A percentile compares a stretch with the other conserved stretches of the same genome.
These are phyloP conservation scores for Pistacia atlantica DNA, from an alignment of 345 rosid genomes.

Conservation along the genomic window DNA sequence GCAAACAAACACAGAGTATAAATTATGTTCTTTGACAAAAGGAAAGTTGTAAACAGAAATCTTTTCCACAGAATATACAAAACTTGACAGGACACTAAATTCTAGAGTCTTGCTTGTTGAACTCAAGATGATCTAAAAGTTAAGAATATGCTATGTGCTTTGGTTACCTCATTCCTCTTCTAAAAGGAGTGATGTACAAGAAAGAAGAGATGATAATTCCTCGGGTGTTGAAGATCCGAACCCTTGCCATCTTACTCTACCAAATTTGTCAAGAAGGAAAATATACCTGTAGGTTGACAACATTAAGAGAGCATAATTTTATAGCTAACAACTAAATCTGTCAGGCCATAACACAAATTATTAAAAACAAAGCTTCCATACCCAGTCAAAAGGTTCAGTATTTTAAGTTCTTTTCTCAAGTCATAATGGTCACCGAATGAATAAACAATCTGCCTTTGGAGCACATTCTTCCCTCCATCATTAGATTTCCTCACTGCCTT, in stretches of 20 bases:
- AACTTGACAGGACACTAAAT: not conserved
- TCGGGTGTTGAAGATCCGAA: conserved; percentile 70
- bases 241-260: conserved; percentile 96
- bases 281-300: conserved; percentile 51
- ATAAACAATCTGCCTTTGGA: conserved; percentile 69
- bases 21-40: not conserved
- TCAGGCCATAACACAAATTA: not conserved
- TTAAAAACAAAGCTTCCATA: conserved; percentile 29
- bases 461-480: conserved; percentile 36
- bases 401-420: conserved; percentile 79
- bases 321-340: not conserved
- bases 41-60: not conserved
- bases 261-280: conserved; percentile 69
- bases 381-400: conserved; percentile 96
- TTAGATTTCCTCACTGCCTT: conserved; percentile 59
- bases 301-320: not conserved
- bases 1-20: not conserved
- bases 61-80: not conserved
- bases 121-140: not conserved
- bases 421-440: conserved; percentile 89
- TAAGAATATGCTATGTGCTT: not conserved
- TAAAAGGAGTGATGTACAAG: conserved; percentile 70
- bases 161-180: conserved; percentile 48
- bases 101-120: not conserved
- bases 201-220: conserved; percentile 75